A percentile compares a stretch with the other conserved stretches of the same genome.
These are phyloP conservation scores for Atalantia buxifolia DNA, from an alignment of 345 rosid species.

Conservation along the genomic window DNA sequence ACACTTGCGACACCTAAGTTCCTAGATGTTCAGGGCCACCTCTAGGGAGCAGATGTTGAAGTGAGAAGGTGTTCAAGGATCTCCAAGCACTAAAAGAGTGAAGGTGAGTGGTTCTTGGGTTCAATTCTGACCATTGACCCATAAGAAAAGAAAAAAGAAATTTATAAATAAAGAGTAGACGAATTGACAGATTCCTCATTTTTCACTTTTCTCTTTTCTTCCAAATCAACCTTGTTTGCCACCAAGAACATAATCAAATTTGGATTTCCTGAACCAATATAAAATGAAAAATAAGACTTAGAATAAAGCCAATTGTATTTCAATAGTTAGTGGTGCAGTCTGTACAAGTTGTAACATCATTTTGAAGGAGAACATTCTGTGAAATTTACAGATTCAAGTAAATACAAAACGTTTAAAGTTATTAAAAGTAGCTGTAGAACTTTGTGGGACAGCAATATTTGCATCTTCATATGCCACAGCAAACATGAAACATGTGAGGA, in stretches of 20 bases:
- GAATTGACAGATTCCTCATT: conserved; percentile 41
- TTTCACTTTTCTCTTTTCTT: conserved; percentile 59
- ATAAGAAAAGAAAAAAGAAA: not conserved
- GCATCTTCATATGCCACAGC: not conserved
- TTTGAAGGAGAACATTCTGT: not conserved
- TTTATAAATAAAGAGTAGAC: not conserved
- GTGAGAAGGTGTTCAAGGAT: not conserved
- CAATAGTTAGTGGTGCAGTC: not conserved
- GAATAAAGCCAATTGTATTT: not conserved
- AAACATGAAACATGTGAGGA: not conserved
- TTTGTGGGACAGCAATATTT: not conserved
- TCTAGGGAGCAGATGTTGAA: not conserved
- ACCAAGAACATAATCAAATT: conserved; percentile 64
- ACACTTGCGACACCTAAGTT: not conserved
- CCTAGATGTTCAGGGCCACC: not conserved
- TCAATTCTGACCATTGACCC: not conserved
- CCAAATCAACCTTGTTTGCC: conserved; percentile 73
- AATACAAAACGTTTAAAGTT: not conserved
- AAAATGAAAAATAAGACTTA: not conserved
- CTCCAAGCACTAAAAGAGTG: not conserved
- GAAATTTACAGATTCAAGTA: not conserved
- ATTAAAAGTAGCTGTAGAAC: not conserved
- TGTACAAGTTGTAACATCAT: not conserved
- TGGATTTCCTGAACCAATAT: conserved; percentile 50
- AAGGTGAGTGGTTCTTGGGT: not conserved